Evolutionary conservation across 1,139 yeast genomes (phyloP), one percentile per base, ranked within the genome.

Genomic region (Geotrichum klebahnii): DNA sequence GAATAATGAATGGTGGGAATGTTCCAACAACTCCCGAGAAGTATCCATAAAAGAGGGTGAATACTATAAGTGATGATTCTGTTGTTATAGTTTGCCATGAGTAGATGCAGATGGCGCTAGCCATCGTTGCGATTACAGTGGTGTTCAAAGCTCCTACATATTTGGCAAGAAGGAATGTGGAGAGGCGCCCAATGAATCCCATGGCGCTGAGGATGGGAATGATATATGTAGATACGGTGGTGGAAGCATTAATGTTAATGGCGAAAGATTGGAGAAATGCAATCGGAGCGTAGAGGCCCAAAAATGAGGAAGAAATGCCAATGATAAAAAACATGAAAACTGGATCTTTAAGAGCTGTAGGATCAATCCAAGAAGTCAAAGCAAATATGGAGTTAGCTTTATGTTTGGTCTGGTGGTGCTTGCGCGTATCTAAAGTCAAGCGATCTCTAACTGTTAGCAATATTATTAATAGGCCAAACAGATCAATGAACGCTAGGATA

Each of bases 11-110:
- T 0, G 78, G 76, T 0, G 75, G 72, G 39, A 76, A 55, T 5
- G 78, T 67, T 26, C 75, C 67, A 4, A 73, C 63, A 1, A 75
- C 67, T 3, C 78, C 77, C 3, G 75, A 67, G 56, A 73, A 71
- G 53, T 76, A 70, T 0, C 85, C 85, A 51, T 75, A 77, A 20
- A 49, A 49, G 2, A 49, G 5, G 3, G 52, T 33, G 14, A 44
- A 49, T 5, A 33, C 34, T 16, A 49, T 26, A 9, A 49, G 34
- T 10, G 43, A 29, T 4, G 33, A 38, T 12, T 44, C 45, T 10
- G 45, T 9, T 2, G 16, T 26, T 16, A 45, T 35, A 2, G 48
- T 26, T 9, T 34, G 23, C 45, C 41, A 39, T 14, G 46, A 12
- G 24, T 16, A 44, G 20, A 39, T 16, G 8, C 19, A 4, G 19